phyloP scores from a whole-genome alignment of 805 yeast species.

The Deakozyma indianensis region DNA sequence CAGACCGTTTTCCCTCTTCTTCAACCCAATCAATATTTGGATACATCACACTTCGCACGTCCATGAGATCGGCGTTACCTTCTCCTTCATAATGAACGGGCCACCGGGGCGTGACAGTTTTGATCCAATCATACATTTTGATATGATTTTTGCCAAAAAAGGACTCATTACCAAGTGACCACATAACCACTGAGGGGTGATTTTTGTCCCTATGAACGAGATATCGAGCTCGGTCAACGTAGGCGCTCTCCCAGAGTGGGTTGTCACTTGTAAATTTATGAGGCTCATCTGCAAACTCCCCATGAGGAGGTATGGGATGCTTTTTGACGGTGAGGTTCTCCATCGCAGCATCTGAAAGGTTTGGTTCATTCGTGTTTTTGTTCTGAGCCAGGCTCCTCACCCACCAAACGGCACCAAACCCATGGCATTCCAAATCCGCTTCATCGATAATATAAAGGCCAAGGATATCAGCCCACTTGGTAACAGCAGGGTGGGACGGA shows the following conservation, averaged over 20 bases:
- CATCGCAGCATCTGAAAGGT: too few species aligned
- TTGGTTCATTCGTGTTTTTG: slow-evolving; percentile 4
- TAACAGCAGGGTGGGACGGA: slow-evolving; percentile 23
- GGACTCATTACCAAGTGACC: slow-evolving; percentile 28
- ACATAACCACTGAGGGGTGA: slow-evolving; percentile 23
- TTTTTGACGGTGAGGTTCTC: neutral
- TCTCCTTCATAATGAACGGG: slow-evolving; percentile 26
- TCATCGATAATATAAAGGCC: slow-evolving; percentile 26
- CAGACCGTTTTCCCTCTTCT: slow-evolving; percentile 10
- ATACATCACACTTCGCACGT: slow-evolving; percentile 23
- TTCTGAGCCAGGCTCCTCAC: neutral
- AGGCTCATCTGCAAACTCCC: slow-evolving; percentile 5
- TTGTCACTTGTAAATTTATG: slow-evolving; percentile 19
- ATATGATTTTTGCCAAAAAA: slow-evolving; percentile 22
- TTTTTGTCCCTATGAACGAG: slow-evolving; percentile 22
- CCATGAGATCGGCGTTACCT: slow-evolving; percentile 16
- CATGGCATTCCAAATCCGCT: slow-evolving; percentile 27
- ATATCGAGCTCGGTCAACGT: slow-evolving; percentile 22
- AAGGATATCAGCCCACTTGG: slow-evolving; percentile 19
- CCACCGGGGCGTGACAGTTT: slow-evolving; percentile 16
- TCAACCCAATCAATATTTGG: slow-evolving; percentile 15
- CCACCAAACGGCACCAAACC: slow-evolving; percentile 13
- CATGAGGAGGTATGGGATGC: neutral
- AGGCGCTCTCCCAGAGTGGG: slow-evolving; percentile 21
- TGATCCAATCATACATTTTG: slow-evolving; percentile 18